Evolutionary conservation across 1,284 basidiomycete genomes (phyloP), one percentile per base, ranked within the genome.

Genomic region (Cryptococcus jaspeensis): DNA sequence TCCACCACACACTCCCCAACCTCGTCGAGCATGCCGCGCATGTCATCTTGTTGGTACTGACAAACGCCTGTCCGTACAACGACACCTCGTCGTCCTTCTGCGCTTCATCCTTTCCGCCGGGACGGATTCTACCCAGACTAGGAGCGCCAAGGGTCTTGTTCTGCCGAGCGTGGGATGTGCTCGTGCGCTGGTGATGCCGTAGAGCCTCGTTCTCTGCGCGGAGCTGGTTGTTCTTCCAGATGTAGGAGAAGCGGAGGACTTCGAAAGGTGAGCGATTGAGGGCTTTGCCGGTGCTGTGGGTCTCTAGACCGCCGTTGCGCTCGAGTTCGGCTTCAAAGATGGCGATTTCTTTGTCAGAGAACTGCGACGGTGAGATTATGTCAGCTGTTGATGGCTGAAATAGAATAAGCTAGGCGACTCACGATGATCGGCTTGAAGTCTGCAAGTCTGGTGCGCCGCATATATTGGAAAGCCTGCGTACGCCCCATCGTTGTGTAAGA

Each of bases 1-100:
- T 87, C 90, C 89, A 92, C 92, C 90, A 94, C 4, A 79, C 79
- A 47, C 81, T 83, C 8, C 86, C 88, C 62, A 87, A 87, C 59
- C 84, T 84, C 23, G 85, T 90, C 52, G 86, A 82, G 74, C 91
- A 89, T 6, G 89, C 86, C 40, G 87, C 87, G 73, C 90, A 92
- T 40, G 67, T 53, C 55, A 72, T 56, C 56, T 64, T 66, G 42
- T 62, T 63, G 4, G 50, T 45, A 20, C 53, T 58, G 23, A 49
- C 56, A 36, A 58, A 64, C 13, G 53, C 55, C 6, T 60, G 60
- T 18, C 56, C 61, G 53, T 70, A 73, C 28, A 74, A 61, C 39
- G 69, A 72, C 55, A 65, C 69, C 46, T 82, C 84, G 50, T 83
- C 81, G 63, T 83, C 84, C 22, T 82, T 81, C 23, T 60, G 38